Percentiles rank a stretch among this genome's conserved stretches.
Conservation (phyloP, 73 alveolate genomes). For the Uronychia setigera region DNA sequence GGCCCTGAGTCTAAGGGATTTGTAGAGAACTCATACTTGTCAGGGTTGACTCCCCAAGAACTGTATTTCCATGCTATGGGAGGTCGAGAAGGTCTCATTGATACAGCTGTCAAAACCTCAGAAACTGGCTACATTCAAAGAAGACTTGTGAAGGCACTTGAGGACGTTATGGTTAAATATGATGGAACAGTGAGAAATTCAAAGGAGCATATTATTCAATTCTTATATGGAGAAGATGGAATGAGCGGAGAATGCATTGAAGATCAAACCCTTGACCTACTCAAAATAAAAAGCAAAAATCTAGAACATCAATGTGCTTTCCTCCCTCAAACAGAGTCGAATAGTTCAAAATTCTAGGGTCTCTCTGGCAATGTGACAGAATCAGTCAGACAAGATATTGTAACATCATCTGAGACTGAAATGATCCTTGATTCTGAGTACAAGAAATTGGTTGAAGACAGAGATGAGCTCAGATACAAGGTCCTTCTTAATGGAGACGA, state of each 20-base stretch:
- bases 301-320: slow-evolving; percentile 67
- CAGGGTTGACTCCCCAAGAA: slow-evolving; percentile 98
- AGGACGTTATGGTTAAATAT: slow-evolving; percentile 98
- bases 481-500: slow-evolving; percentile 82
- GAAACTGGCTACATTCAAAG: slow-evolving; percentile 99
- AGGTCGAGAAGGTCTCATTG: slow-evolving; percentile 99
- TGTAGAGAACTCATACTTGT: slow-evolving; percentile 97
- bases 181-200: slow-evolving; percentile 99
- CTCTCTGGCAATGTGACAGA: slow-evolving; percentile 64
- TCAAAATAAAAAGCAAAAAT: slow-evolving; percentile 73
- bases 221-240: slow-evolving; percentile 99
- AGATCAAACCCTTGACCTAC: slow-evolving; percentile 81
- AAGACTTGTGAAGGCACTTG: slow-evolving; percentile 98
- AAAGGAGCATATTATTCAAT: slow-evolving; percentile 93
- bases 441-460: slow-evolving; percentile 75
- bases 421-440: slow-evolving; percentile 72
- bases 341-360: slow-evolving; percentile 29
- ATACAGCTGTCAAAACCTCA: slow-evolving; percentile 99
- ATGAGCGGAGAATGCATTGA: slow-evolving; percentile 97
- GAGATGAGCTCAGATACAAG: slow-evolving; percentile 73
- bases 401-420: slow-evolving; percentile 33
- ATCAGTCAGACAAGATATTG: slow-evolving; percentile 65
- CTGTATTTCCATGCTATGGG: slow-evolving; percentile 99
- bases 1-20: slow-evolving; percentile 99
- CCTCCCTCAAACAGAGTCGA: slow-evolving; percentile 12